phyloP scores from a whole-genome alignment of 345 rosid species.

The Sisymbrium irio region DNA sequence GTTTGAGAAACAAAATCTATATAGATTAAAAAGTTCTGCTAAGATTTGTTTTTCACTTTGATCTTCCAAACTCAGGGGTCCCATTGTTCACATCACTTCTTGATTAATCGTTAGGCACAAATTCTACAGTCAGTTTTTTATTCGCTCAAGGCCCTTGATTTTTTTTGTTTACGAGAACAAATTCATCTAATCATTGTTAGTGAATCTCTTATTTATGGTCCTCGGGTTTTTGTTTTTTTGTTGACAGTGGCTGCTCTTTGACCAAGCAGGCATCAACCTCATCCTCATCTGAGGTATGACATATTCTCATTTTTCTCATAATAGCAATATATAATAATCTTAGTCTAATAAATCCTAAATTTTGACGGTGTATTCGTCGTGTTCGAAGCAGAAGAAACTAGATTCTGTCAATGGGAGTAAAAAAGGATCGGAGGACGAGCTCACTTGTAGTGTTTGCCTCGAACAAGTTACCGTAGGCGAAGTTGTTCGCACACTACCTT shows the following conservation, averaged over 20 bases:
- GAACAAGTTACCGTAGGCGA: slow-evolving; percentile 74
- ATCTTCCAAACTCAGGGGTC: background rate
- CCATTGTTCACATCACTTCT: background rate
- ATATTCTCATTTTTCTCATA: background rate
- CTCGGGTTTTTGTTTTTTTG: slow-evolving; percentile 11
- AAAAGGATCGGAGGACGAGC: slow-evolving; percentile 59
- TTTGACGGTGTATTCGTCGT: slow-evolving; percentile 4
- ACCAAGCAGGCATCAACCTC: slow-evolving; percentile 59
- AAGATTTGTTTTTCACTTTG: background rate
- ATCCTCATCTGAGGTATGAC: slow-evolving; percentile 53
- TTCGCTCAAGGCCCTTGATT: background rate
- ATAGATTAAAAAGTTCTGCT: background rate
- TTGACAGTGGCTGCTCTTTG: slow-evolving; percentile 47
- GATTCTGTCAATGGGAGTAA: slow-evolving; percentile 37
- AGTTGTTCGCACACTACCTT: slow-evolving; percentile 64
- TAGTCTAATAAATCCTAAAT: background rate
- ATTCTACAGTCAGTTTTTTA: background rate
- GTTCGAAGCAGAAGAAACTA: slow-evolving; percentile 46
- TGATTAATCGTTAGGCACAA: background rate
- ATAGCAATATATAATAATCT: background rate
- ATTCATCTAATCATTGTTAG: background rate
- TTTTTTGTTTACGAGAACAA: background rate
- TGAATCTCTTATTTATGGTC: background rate
- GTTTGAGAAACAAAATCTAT: background rate
- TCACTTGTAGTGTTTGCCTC: slow-evolving; percentile 79